Base-by-base conservation (phyloP, 148 eudicot genomes). In the Rhododendron vialii region DNA sequence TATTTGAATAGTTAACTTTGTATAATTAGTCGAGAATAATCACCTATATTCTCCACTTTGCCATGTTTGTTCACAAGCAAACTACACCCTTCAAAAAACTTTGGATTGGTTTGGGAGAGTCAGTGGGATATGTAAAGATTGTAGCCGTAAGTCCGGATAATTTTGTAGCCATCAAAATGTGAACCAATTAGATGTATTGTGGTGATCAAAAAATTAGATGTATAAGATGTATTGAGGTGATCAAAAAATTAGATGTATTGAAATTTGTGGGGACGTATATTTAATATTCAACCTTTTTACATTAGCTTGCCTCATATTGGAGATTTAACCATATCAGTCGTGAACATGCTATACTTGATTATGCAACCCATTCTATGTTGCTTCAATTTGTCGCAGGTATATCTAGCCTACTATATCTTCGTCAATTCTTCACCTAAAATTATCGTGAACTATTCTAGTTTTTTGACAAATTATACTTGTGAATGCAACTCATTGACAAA, bases 341-440 rank as follows among this genome's bases (percentile, higher is more conserved):
- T 1, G 36, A 35, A 35, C 36, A 35, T 35, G 36, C 36, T 35
- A 2, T 35, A 35, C 36, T 35, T 35, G 6, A 89, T 92, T 83
- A 92, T 96, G 96, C 89, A 88, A 84, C 86, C 90, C 28, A 88
- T 90, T 85, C 84, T 95, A 43, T 88, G 81, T 38, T 89, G 94
- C 93, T 87, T 88, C 91, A 96, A 96, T 84, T 84, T 96, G 84
- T 95, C 98, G 99, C 99, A 94, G 98, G 99, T 96, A 30, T 76
- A 69, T 53, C 5, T 13, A 73, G 30, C 50, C 50, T 65, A 77
- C 61, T 80, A 78, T 82, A 80, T 45, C 88, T 35, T 28, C 65
- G 33, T 26, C 28, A 79, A 43, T 88, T 82, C 36, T 28, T 35
- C 7, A n/a, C 26, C 36, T 24, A 24, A 71, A 22, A 45, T 30